Conservation (phyloP, 805 yeast species). For the Hanseniaspora opuntiae region DNA sequence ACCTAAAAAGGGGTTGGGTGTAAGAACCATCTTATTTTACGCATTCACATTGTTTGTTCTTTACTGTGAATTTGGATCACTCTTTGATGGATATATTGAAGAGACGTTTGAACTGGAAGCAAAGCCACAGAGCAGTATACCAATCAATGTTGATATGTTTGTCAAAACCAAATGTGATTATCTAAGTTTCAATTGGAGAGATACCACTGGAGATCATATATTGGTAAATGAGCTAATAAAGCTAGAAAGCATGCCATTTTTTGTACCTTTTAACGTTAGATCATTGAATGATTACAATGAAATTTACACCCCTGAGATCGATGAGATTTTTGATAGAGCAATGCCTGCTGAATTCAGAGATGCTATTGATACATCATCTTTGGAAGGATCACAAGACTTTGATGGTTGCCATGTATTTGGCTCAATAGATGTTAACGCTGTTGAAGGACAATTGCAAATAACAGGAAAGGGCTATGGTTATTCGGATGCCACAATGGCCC, state of each 20-base stretch:
- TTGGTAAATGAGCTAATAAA: slow-evolving; percentile 64
- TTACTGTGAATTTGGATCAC: slow-evolving; percentile 78
- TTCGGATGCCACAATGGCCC: slow-evolving; percentile 30
- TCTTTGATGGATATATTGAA: slow-evolving; percentile 66
- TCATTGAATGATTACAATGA: slow-evolving; percentile 36
- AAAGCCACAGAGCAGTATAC: slow-evolving; percentile 41
- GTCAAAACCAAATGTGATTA: slow-evolving; percentile 75
- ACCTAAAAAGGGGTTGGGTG: slow-evolving; percentile 58
- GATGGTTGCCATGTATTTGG: slow-evolving; percentile 79
- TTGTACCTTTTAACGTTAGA: slow-evolving; percentile 37
- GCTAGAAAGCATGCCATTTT: slow-evolving; percentile 50
- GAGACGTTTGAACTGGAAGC: slow-evolving; percentile 67
- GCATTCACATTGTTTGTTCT: slow-evolving; percentile 50
- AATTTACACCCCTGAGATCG: slow-evolving; percentile 44
- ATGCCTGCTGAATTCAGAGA: slow-evolving; percentile 51
- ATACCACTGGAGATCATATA: slow-evolving; percentile 61
- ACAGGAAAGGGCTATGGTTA: slow-evolving; percentile 65
- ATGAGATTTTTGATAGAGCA: slow-evolving; percentile 51
- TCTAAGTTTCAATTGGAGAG: slow-evolving; percentile 63
- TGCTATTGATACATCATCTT: slow-evolving; percentile 27
- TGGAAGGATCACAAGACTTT: slow-evolving; percentile 41
- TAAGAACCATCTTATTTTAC: slow-evolving; percentile 53
- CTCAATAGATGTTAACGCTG: slow-evolving; percentile 68
- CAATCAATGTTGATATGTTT: slow-evolving; percentile 63
- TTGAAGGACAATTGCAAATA: slow-evolving; percentile 72